phyloP scores from a whole-genome alignment of 345 rosid species.

The Aurinia saxatilis region DNA sequence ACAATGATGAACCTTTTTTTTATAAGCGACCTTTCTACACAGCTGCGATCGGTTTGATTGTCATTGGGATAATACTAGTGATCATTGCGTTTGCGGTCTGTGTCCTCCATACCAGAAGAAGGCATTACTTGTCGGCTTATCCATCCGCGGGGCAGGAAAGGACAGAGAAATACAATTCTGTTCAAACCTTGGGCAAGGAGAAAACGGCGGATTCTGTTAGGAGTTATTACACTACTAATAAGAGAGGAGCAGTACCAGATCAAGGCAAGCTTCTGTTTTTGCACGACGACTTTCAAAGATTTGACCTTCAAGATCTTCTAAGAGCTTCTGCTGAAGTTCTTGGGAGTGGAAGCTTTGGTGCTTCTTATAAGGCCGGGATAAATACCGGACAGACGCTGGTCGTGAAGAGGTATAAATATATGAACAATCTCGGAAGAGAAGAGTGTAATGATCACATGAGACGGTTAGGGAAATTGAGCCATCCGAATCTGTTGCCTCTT shows the following conservation, averaged over 20 bases:
- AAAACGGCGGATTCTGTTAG: conserved; percentile 6
- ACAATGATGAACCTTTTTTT: neutral
- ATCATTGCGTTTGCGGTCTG: conserved; percentile 20
- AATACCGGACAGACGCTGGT: conserved; percentile 35
- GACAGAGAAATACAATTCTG: conserved; percentile 13
- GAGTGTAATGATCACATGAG: conserved; percentile 68
- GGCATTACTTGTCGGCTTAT: conserved; percentile 12
- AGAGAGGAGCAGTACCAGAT: conserved; percentile 23
- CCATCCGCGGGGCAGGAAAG: conserved; percentile 19
- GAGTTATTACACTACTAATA: neutral
- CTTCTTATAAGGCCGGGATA: conserved; percentile 60
- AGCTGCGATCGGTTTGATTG: conserved; percentile 23
- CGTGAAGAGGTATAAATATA: conserved; percentile 74
- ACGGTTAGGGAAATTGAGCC: conserved; percentile 48
- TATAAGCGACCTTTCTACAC: neutral
- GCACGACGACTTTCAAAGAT: conserved; percentile 39
- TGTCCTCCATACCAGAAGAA: conserved; percentile 10
- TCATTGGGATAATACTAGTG: conserved; percentile 17
- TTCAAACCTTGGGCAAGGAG: neutral
- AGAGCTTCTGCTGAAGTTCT: conserved; percentile 72
- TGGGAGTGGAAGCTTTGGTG: conserved; percentile 79
- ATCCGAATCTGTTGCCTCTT: conserved; percentile 51
- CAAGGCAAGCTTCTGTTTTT: conserved; percentile 43
- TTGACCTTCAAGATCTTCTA: conserved; percentile 65
- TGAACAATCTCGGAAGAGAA: conserved; percentile 62